Percentiles rank a stretch among this genome's conserved stretches.
phyloP scores from a whole-genome alignment of 2,329 filamentous ascomycete genomes.

The Ceratocystis variospora region DNA sequence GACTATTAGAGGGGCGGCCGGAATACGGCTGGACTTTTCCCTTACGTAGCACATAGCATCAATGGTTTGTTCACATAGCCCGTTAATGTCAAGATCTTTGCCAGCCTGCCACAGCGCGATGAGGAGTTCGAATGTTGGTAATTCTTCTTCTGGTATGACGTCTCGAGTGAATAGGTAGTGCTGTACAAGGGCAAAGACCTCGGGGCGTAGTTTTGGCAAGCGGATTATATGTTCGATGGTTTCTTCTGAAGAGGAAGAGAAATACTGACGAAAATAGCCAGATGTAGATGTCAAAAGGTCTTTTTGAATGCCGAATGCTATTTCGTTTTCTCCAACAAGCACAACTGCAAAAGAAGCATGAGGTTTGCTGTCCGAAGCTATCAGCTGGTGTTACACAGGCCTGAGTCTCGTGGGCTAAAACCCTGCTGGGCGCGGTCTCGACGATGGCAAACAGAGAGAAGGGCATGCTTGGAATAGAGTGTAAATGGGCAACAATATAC shows the following conservation, averaged over 20 bases:
- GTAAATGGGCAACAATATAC: not conserved
- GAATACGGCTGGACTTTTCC: constrained; percentile 40
- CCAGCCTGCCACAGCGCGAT: constrained; percentile 45
- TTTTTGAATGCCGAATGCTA: constrained; percentile 44
- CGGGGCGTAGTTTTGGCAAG: constrained; percentile 34
- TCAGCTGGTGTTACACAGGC: not conserved
- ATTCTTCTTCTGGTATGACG: constrained; percentile 31
- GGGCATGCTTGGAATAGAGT: too few relatives aligned
- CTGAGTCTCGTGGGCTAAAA: not conserved
- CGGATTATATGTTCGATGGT: constrained; percentile 38
- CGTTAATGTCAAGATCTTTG: constrained; percentile 37
- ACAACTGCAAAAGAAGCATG: constrained; percentile 44
- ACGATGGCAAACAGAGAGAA: too few relatives aligned
- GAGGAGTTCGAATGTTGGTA: constrained; percentile 41
- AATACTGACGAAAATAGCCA: constrained; percentile 34
- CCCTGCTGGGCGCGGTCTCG: too few relatives aligned
- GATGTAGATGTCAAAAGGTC: constrained; percentile 44
- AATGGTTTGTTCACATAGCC: constrained; percentile 42
- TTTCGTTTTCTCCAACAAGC: constrained; percentile 38
- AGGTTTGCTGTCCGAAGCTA: constrained; percentile 31
- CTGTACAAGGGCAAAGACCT: constrained; percentile 43
- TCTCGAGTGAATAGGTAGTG: constrained; percentile 40
- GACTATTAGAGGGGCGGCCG: constrained; percentile 44
- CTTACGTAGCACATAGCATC: constrained; percentile 45
- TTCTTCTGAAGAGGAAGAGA: constrained; percentile 28